Conservation (phyloP, 495 filamentous ascomycete genomes). For the Neurospora sp. region DNA sequence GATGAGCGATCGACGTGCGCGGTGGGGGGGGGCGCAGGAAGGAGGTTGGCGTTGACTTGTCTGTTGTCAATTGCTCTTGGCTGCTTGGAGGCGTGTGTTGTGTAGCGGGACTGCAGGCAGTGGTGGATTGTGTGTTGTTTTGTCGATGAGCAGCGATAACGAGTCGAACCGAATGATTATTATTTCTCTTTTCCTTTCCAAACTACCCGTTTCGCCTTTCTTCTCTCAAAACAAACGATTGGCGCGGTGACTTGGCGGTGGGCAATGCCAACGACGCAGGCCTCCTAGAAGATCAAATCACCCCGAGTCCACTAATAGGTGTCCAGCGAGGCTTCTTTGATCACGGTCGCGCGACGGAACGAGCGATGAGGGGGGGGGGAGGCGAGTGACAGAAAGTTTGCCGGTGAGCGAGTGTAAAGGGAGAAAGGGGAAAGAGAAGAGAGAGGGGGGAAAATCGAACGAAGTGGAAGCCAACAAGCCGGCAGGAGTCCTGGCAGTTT, state of each 20-base stretch:
- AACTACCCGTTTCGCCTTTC: neutral
- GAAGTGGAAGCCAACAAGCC: neutral
- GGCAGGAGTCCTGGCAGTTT: neutral
- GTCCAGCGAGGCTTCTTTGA: neutral
- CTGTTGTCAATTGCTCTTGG: neutral
- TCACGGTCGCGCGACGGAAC: constrained; percentile 10
- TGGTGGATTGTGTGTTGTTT: neutral
- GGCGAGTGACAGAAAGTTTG: constrained; percentile 15
- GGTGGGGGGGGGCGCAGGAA: constrained; percentile 16
- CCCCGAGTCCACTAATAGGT: neutral
- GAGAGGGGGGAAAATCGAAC: constrained; percentile 17
- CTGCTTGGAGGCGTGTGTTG: neutral
- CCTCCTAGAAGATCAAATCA: neutral
- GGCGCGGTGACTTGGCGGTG: neutral
- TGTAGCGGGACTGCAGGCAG: neutral
- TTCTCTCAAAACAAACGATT: neutral
- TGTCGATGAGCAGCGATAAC: neutral
- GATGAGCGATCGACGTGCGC: constrained; percentile 22
- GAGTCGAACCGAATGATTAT: neutral
- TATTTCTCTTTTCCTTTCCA: neutral
- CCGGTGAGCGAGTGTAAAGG: constrained; percentile 13
- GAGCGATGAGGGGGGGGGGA: constrained; percentile 14
- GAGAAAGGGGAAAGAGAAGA: constrained; percentile 10
- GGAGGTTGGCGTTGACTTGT: constrained; percentile 14
- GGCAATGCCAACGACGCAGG: neutral